Evolutionary conservation across 495 filamentous ascomycete genomes (phyloP).

Genomic region (Podospora conica): DNA sequence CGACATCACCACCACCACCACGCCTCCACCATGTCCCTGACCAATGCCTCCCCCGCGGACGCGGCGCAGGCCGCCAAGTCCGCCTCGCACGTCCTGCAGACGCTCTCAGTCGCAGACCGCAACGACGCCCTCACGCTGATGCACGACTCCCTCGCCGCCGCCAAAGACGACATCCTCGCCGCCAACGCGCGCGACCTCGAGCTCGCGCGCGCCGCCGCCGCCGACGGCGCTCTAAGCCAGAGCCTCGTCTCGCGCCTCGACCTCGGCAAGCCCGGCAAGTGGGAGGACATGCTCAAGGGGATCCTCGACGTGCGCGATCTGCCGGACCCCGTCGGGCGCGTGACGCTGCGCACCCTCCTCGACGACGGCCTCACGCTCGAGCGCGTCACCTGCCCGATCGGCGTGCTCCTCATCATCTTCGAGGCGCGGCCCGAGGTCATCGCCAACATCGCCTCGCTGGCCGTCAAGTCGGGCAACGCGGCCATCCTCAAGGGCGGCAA

Average conservation of each 20-base stretch:
- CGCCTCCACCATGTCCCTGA: slow-evolving; percentile 58
- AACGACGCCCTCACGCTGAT: slow-evolving; percentile 82
- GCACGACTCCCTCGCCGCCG: slow-evolving; percentile 59
- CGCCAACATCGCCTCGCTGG: slow-evolving; percentile 94
- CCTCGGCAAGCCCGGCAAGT: slow-evolving; percentile 78
- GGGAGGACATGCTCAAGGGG: slow-evolving; percentile 94
- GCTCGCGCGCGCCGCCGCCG: slow-evolving; percentile 62
- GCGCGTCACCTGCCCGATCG: slow-evolving; percentile 87
- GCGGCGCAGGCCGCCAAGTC: slow-evolving; percentile 63
- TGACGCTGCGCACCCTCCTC: slow-evolving; percentile 76
- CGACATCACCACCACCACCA: neutral
- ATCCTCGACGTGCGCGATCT: slow-evolving; percentile 84
- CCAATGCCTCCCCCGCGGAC: slow-evolving; percentile 60
- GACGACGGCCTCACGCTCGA: slow-evolving; percentile 83
- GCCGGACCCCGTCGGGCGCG: slow-evolving; percentile 85
- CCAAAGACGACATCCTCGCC: slow-evolving; percentile 68
- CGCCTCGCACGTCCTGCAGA: slow-evolving; percentile 64
- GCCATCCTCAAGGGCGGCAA: slow-evolving; percentile 97
- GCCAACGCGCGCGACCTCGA: slow-evolving; percentile 81
- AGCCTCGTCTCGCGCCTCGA: slow-evolving; percentile 91
- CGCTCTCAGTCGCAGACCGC: slow-evolving; percentile 56
- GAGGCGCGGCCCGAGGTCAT: slow-evolving; percentile 98
- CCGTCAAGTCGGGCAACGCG: slow-evolving; percentile 95
- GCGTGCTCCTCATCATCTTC: slow-evolving; percentile 94
- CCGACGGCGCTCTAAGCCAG: slow-evolving; percentile 66